Evolutionary conservation across 169 alveolate genomes (phyloP).

Genomic region (Perkinsus chesapeaki): DNA sequence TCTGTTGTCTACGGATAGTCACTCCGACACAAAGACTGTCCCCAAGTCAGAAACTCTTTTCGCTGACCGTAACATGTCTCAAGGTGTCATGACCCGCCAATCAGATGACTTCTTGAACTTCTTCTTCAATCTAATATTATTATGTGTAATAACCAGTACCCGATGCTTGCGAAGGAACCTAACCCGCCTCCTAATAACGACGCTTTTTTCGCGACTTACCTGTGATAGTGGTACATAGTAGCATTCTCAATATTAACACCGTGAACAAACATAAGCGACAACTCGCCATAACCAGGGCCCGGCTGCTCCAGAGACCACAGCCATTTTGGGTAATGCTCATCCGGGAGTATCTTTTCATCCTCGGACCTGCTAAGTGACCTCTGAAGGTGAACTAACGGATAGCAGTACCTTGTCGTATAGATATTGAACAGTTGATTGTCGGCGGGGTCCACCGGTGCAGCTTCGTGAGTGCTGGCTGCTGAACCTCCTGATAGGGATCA

Average conservation of each 20-base stretch:
- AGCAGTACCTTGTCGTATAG: not conserved
- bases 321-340: constrained; percentile 11
- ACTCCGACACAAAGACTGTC: too few relatives aligned
- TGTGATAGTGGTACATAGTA: not conserved
- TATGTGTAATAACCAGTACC: not conserved
- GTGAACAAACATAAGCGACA: constrained; percentile 9
- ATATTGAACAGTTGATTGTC: not conserved
- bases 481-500: not conserved
- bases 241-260: constrained; percentile 10
- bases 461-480: not conserved
- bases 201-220: not conserved
- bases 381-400: not conserved
- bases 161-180: constrained; percentile 16
- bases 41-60: not conserved
- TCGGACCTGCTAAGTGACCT: not conserved
- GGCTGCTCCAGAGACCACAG: constrained; percentile 7
- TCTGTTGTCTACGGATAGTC: too few relatives aligned
- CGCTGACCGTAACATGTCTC: not conserved
- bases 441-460: not conserved
- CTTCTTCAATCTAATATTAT: constrained; percentile 1
- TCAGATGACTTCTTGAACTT: not conserved
- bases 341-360: not conserved
- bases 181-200: not conserved
- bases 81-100: not conserved
- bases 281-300: constrained; percentile 6